Evolutionary conservation across 140 eudicot genomes (phyloP).

Genomic region (Senecio squalidus): DNA sequence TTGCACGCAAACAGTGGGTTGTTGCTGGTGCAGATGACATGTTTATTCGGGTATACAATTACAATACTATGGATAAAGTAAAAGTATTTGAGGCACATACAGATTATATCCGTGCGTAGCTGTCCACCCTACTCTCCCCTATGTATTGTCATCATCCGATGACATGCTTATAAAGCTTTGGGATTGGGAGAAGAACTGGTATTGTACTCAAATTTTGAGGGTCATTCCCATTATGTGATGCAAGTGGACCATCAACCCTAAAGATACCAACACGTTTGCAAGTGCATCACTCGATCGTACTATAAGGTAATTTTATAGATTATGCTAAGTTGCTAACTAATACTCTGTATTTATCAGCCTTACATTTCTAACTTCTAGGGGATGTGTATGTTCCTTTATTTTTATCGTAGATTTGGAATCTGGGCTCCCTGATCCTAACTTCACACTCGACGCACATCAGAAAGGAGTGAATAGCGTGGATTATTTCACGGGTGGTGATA

Average conservation of each 20-base stretch:
- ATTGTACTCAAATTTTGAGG: conserved; percentile 80
- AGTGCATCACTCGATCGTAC: conserved; percentile 89
- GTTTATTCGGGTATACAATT: conserved; percentile 68
- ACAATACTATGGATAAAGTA: conserved; percentile 72
- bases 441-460: conserved; percentile 73
- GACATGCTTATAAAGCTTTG: conserved; percentile 92
- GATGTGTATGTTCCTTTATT: conserved; percentile 4
- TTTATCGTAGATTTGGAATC: conserved; percentile 69
- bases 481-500: conserved; percentile 81
- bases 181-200: conserved; percentile 94
- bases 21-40: conserved; percentile 77
- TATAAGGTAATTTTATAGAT: conserved; percentile 49
- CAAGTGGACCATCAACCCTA: conserved; percentile 86
- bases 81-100: conserved; percentile 62
- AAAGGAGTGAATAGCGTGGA: conserved; percentile 91
- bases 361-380: background rate
- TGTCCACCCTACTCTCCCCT: conserved; percentile 65
- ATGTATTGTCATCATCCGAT: conserved; percentile 81
- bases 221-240: conserved; percentile 89
- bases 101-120: conserved; percentile 64
- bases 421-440: conserved; percentile 86
- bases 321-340: too few species aligned
- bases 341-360: conserved; percentile 1
- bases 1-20: conserved; percentile 67
- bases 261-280: conserved; percentile 76